Percentiles rank a stretch among this genome's conserved stretches.
Evolutionary conservation across 2,329 filamentous ascomycete species (phyloP).

Genomic region (Rhynchosporium agropyri): DNA sequence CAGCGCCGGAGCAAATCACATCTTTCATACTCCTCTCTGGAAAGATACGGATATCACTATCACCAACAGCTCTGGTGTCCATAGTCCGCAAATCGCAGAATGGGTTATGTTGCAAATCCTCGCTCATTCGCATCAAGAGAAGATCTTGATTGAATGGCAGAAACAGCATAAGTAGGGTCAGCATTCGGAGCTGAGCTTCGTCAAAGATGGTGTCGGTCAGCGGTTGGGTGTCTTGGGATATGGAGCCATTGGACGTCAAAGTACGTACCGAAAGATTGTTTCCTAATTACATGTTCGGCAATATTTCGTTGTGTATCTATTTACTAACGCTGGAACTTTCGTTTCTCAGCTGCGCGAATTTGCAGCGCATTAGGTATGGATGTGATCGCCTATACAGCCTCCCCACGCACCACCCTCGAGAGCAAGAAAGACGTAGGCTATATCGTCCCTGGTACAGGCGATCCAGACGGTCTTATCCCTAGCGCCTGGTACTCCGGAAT

Average conservation of each 20-base stretch:
- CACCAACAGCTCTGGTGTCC: constrained; percentile 44
- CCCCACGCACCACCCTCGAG: constrained; percentile 58
- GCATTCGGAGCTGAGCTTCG: constrained; percentile 38
- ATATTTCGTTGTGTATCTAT: background rate
- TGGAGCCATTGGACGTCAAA: constrained; percentile 46
- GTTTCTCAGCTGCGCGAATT: constrained; percentile 48
- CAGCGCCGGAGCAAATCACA: constrained; percentile 42
- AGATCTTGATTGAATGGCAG: constrained; percentile 58
- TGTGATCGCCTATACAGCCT: constrained; percentile 67
- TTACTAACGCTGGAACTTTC: constrained; percentile 20
- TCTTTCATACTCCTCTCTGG: constrained; percentile 39
- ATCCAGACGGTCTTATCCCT: constrained; percentile 43
- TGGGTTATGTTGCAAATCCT: constrained; percentile 67
- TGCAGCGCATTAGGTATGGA: constrained; percentile 61
- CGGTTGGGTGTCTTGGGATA: constrained; percentile 54
- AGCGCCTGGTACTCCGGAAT: constrained; percentile 44
- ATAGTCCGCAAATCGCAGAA: constrained; percentile 63
- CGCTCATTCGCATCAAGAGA: constrained; percentile 57
- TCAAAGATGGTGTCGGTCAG: constrained; percentile 59
- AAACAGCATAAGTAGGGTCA: constrained; percentile 56
- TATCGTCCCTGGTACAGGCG: constrained; percentile 62
- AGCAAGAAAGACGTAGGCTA: constrained; percentile 60
- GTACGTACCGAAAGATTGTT: constrained; percentile 40
- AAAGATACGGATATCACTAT: constrained; percentile 43
- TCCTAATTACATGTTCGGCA: background rate